Base-by-base conservation (phyloP, 768 basidiomycete genomes). In the Trametopsis cervina region DNA sequence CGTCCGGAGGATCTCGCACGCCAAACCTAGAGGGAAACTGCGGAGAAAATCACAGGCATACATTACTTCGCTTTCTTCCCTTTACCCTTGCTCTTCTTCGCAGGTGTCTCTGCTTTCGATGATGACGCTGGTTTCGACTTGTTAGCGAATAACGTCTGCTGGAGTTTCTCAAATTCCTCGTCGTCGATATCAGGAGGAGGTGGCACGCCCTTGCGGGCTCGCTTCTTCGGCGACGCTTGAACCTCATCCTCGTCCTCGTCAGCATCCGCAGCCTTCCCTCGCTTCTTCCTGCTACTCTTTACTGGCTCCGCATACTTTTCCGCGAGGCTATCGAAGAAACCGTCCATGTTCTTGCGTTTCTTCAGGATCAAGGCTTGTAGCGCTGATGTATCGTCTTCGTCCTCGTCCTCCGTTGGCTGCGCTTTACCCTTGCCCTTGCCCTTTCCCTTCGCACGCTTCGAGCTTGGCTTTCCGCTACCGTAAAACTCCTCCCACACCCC, bases 401-500 rank as follows among this genome's bases (percentile, higher is more conserved):
- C 74, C 4, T 63, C 75, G 1, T 63, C 72, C 0, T 61, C 64
- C 6, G 50, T 60, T 53, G 46, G 54, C 59, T 63, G 46, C 13
- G 44, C 55, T 54, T 47, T 67, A 60, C 41, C 57, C 60, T 60
- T 64, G 1, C 60, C 66, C 52, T 76, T 82, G 1, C 66, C 70
- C 56, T 80, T 81, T 10, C 67, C 70, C 38, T 78, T 78, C 12
- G 66, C 66, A 64, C 78, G 80, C 54, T 79, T 73, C 27, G 78
- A 69, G 5, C 79, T 77, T 1, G 73, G 63, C 65, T 84, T 87
- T 3, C 86, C 89, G 53, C 72, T 80, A 4, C 86, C 89, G 59
- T 88, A 91, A 57, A 92, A 92, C 56, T 92, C 89, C 47, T 96
- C 92, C 90, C 91, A 94, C 9, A 96, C 87, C 2, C 92, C 93